Percentiles rank a stretch among this genome's conserved stretches.
phyloP scores from a whole-genome alignment of 306 rosid genomes.

The Alnus glutinosa region DNA sequence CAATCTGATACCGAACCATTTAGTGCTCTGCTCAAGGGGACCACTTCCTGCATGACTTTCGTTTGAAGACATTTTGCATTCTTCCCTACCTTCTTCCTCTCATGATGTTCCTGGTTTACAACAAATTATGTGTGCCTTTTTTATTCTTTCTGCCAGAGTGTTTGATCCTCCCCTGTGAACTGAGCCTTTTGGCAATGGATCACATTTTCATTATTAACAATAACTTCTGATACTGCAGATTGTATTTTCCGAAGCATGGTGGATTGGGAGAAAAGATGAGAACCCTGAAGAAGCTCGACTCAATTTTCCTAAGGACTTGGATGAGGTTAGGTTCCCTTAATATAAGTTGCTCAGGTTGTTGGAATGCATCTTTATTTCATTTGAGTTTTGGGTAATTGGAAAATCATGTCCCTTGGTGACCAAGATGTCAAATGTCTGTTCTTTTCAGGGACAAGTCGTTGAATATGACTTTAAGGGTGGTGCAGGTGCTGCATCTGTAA shows the following conservation, averaged over 20 bases:
- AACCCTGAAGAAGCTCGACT: slow-evolving; percentile 79
- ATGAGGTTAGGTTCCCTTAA: slow-evolving; percentile 44
- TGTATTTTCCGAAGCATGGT: slow-evolving; percentile 93
- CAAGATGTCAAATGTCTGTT: slow-evolving; percentile 9
- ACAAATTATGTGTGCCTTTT: slow-evolving; percentile 15
- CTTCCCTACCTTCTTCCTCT: slow-evolving; percentile 6
- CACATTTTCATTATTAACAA: slow-evolving; percentile 13
- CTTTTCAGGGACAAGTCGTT: slow-evolving; percentile 56
- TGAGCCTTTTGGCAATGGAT: slow-evolving; percentile 14
- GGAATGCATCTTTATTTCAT: slow-evolving; percentile 26
- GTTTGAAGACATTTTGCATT: not conserved
- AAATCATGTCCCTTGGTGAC: slow-evolving; percentile 18
- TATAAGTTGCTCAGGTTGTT: slow-evolving; percentile 1
- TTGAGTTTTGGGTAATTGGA: slow-evolving; percentile 15
- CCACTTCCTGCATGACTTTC: not conserved
- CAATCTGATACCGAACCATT: not conserved
- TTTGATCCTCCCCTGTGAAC: slow-evolving; percentile 18
- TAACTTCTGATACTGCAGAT: slow-evolving; percentile 46
- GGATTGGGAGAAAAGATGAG: slow-evolving; percentile 84
- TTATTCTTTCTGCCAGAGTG: slow-evolving; percentile 11
- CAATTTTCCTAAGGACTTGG: slow-evolving; percentile 73
- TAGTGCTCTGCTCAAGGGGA: not conserved
- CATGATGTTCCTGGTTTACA: slow-evolving; percentile 11
- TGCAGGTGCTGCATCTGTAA: slow-evolving; percentile 54
- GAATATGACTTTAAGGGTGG: slow-evolving; percentile 83